A percentile compares a stretch with the other conserved stretches of the same genome.
Conservation (phyloP, 768 basidiomycete genomes). For the Lentinula lateritia region DNA sequence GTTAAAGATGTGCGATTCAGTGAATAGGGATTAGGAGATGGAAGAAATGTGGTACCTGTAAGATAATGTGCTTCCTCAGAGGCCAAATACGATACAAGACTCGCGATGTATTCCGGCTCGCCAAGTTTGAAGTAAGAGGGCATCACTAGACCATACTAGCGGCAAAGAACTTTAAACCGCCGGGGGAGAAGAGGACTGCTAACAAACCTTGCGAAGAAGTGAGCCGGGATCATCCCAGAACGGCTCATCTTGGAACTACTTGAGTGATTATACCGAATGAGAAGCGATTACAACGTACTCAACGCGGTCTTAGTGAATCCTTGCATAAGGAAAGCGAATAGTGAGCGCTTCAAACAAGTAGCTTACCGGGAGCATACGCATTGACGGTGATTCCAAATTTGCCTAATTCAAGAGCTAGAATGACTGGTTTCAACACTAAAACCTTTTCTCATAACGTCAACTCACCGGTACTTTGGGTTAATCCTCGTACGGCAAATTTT, state of each 20-base stretch:
- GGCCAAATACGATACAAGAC: slow-evolving; percentile 19
- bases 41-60: slow-evolving; percentile 10
- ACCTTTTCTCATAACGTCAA: too few relatives aligned
- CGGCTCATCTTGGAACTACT: not conserved
- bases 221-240: not conserved
- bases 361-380: slow-evolving; percentile 2
- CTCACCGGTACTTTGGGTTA: slow-evolving; percentile 34
- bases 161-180: not conserved
- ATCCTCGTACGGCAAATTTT: slow-evolving; percentile 34
- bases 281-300: not conserved
- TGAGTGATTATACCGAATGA: not conserved
- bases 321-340: not conserved
- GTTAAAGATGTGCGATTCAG: not conserved
- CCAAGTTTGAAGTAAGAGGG: slow-evolving; percentile 1
- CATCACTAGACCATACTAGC: not conserved
- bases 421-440: not conserved
- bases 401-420: slow-evolving; percentile 2
- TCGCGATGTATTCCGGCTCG: slow-evolving; percentile 18
- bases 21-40: not conserved
- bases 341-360: not conserved
- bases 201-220: not conserved
- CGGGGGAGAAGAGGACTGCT: not conserved
- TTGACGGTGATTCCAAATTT: slow-evolving; percentile 1
- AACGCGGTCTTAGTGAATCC: not conserved
- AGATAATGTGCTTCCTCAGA: slow-evolving; percentile 22